A percentile compares a stretch with the other conserved stretches of the same genome.
Evolutionary conservation across 176 grass and related monocot genomes (phyloP).

Genomic region (Paspalum notatum): DNA sequence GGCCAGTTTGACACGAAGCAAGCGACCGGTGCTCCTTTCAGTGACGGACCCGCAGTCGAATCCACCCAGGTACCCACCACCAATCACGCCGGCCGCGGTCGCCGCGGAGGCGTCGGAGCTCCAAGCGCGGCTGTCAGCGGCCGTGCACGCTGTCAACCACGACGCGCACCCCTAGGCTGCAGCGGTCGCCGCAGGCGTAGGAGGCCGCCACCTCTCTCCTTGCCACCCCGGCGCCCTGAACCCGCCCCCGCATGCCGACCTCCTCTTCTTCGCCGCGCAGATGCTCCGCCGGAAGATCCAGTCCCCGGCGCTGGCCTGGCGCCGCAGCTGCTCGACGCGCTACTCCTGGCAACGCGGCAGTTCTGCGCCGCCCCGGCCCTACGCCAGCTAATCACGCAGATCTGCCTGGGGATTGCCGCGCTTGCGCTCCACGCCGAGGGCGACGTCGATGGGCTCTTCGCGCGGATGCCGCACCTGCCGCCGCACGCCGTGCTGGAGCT

Average conservation of each 20-base stretch:
- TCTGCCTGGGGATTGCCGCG: constrained; percentile 78
- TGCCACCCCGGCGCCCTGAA: constrained; percentile 34
- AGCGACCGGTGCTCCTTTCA: too few relatives aligned
- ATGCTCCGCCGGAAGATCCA: constrained; percentile 77
- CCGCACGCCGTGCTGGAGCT: constrained; percentile 67
- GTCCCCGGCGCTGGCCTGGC: constrained; percentile 10
- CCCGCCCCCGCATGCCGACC: constrained; percentile 49
- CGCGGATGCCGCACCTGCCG: constrained; percentile 58
- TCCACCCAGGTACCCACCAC: constrained; percentile 5
- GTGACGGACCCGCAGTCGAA: neutral
- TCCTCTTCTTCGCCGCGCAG: constrained; percentile 54
- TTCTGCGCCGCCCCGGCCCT: constrained; percentile 64
- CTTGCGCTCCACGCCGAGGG: constrained; percentile 65
- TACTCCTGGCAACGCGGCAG: constrained; percentile 62
- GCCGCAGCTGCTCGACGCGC: constrained; percentile 56
- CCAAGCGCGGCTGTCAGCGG: constrained; percentile 60
- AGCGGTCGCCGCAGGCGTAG: constrained; percentile 47
- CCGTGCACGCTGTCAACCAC: constrained; percentile 59
- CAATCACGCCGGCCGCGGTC: neutral
- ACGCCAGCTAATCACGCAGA: constrained; percentile 82
- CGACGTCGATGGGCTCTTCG: constrained; percentile 74
- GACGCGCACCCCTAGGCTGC: constrained; percentile 8
- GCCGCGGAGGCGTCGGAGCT: constrained; percentile 48
- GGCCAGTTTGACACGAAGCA: too few relatives aligned
- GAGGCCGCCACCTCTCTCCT: constrained; percentile 36